Evolutionary conservation across 1,139 yeast genomes (phyloP).

Genomic region (Candida pseudocylindracea): DNA sequence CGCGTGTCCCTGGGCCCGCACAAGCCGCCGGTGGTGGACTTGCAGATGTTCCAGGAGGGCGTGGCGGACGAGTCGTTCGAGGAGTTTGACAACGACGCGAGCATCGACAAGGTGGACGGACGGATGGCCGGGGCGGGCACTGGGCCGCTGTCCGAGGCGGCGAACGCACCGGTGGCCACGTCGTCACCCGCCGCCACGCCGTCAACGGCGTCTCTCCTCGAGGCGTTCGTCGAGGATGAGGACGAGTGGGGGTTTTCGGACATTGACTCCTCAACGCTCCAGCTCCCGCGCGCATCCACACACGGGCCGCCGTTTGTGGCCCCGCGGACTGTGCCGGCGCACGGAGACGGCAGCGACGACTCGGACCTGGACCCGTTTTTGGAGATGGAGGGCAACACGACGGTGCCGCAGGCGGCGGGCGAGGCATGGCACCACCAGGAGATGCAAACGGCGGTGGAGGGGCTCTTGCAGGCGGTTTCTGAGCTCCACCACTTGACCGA

Average conservation of each 20-base stretch:
- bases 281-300: background rate
- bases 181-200: too few relatives aligned
- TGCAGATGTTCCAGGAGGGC: too few relatives aligned
- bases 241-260: background rate
- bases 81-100: too few relatives aligned
- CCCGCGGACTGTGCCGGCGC: background rate
- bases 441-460: conserved; percentile 18
- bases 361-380: background rate
- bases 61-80: too few relatives aligned
- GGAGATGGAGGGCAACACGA: too few relatives aligned
- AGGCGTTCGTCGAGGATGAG: background rate
- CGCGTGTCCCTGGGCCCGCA: background rate
- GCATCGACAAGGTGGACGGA: too few relatives aligned
- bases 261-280: background rate
- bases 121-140: too few relatives aligned
- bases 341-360: background rate
- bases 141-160: too few relatives aligned
- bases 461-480: conserved; percentile 18
- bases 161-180: too few relatives aligned
- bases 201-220: too few relatives aligned
- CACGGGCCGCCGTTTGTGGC: background rate
- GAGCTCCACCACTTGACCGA: conserved; percentile 11
- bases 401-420: too few relatives aligned
- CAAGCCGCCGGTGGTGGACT: background rate
- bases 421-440: conserved; percentile 12